Percentiles rank a stretch among this genome's conserved stretches.
phyloP scores from a whole-genome alignment of 2,329 filamentous ascomycete species.

The Colletotrichum scovillei region DNA sequence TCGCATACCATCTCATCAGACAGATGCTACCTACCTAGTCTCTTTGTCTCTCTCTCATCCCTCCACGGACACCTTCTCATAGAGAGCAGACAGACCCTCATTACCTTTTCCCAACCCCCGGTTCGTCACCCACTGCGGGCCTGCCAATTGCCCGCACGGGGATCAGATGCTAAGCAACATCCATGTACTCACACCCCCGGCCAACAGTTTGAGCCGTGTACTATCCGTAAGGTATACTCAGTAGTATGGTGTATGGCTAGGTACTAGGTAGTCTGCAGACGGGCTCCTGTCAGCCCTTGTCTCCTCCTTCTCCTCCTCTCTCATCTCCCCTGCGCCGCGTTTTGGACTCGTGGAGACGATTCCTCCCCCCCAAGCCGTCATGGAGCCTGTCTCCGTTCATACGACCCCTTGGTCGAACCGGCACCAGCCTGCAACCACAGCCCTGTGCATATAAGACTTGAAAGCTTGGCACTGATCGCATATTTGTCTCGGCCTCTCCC shows the following conservation, averaged over 20 bases:
- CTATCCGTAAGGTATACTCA: neutral
- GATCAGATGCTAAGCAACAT: conserved; percentile 28
- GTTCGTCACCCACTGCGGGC: conserved; percentile 3
- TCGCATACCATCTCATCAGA: conserved; percentile 23
- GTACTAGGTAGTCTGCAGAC: neutral
- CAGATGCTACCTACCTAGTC: neutral
- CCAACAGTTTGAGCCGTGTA: conserved; percentile 22
- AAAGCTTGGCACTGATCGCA: conserved; percentile 52
- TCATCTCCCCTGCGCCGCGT: conserved; percentile 48
- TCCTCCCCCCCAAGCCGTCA: conserved; percentile 35
- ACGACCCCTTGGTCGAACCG: conserved; percentile 34
- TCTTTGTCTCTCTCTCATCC: neutral
- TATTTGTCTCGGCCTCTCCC: conserved; percentile 45
- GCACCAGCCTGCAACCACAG: conserved; percentile 40
- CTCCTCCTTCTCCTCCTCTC: conserved; percentile 32
- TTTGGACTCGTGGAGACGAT: conserved; percentile 54
- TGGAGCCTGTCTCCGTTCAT: conserved; percentile 38
- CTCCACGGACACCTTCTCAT: neutral
- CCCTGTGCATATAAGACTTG: conserved; percentile 48
- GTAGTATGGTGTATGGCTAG: neutral
- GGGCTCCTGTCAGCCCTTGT: conserved; percentile 41
- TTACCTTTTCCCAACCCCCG: neutral
- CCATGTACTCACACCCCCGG: conserved; percentile 8
- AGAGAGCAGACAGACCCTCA: neutral
- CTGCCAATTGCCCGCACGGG: conserved; percentile 11